Percentiles rank a stretch among this genome's conserved stretches.
Evolutionary conservation across 2,329 filamentous ascomycete genomes (phyloP).

Genomic region (Metarhizium humberi): DNA sequence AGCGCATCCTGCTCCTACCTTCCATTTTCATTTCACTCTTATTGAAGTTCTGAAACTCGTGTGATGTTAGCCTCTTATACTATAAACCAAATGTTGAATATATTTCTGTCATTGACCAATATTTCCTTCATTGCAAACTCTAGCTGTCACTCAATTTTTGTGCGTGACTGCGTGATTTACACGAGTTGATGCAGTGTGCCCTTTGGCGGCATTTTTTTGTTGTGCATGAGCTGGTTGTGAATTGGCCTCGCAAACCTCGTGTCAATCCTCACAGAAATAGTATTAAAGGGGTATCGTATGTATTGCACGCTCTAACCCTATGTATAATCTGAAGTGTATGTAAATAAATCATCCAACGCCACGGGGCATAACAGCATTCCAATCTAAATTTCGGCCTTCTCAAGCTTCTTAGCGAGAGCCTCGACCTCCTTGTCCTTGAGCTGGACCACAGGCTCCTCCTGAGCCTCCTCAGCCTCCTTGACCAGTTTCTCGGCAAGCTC

Average conservation of each 20-base stretch:
- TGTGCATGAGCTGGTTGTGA: not conserved
- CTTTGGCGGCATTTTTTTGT: too few relatives aligned
- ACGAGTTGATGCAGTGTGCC: too few relatives aligned
- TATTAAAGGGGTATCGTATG: conserved; percentile 19
- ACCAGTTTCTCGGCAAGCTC: conserved; percentile 60
- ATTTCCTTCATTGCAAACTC: too few relatives aligned
- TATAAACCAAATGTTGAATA: too few relatives aligned
- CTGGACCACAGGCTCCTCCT: conserved; percentile 64
- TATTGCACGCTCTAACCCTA: conserved; percentile 14
- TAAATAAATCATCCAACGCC: not conserved
- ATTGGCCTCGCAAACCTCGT: not conserved
- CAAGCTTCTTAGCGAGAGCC: conserved; percentile 64
- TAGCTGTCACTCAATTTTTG: too few relatives aligned
- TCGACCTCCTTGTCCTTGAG: conserved; percentile 72
- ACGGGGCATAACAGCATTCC: not conserved
- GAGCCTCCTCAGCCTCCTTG: conserved; percentile 61
- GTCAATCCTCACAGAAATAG: conserved; percentile 4
- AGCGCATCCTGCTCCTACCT: not conserved
- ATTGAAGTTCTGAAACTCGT: too few relatives aligned
- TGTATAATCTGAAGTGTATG: conserved; percentile 5
- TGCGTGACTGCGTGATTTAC: too few relatives aligned
- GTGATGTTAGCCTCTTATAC: too few relatives aligned
- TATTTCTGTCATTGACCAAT: too few relatives aligned
- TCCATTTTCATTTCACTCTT: not conserved
- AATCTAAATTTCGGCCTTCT: conserved; percentile 54